Conservation (phyloP, 2,329 filamentous ascomycete genomes). For the Phialophora expanda region DNA sequence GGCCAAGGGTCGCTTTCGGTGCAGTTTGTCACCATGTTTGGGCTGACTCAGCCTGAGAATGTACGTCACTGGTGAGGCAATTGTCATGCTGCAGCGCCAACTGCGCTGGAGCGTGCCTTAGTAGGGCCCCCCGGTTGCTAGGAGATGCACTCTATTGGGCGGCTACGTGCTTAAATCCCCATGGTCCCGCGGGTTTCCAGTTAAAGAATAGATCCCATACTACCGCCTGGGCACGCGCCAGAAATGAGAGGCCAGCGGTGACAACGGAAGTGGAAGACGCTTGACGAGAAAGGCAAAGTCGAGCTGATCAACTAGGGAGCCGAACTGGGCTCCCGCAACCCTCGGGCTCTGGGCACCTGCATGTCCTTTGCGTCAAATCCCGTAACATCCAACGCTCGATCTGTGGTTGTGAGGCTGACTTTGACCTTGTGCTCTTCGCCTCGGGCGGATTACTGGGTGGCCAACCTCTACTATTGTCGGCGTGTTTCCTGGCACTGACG, state of each 20-base stretch:
- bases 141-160: background rate
- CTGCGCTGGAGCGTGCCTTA: background rate
- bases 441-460: background rate
- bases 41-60: background rate
- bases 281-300: background rate
- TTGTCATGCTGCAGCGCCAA: background rate
- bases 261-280: slow-evolving; percentile 1
- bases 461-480: background rate
- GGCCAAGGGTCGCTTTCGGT: background rate
- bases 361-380: background rate
- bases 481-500: background rate
- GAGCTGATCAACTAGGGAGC: background rate
- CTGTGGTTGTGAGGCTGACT: background rate
- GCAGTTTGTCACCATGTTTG: slow-evolving; percentile 6
- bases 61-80: slow-evolving; percentile 4
- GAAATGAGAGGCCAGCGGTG: background rate
- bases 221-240: background rate
- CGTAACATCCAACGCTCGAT: background rate
- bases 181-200: background rate
- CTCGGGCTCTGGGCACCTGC: slow-evolving; percentile 4
- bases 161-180: background rate
- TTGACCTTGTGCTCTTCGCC: background rate
- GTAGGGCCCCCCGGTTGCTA: background rate
- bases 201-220: background rate
- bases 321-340: background rate